A percentile compares a stretch with the other conserved stretches of the same genome.
Evolutionary conservation across 345 rosid genomes (phyloP).

Genomic region (Eucalyptus decipiens): DNA sequence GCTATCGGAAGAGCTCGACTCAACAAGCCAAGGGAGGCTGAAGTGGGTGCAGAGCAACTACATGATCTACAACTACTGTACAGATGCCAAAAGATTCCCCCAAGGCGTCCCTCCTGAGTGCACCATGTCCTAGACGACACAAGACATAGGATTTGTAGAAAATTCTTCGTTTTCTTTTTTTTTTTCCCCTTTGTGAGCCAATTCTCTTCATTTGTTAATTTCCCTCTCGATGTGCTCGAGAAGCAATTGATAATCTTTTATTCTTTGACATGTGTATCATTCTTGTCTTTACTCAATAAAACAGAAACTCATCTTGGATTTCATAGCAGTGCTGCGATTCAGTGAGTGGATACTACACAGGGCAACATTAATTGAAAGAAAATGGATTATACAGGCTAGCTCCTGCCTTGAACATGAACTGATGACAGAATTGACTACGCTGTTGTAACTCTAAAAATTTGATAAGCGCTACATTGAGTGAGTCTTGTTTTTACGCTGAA

Average conservation of each 20-base stretch:
- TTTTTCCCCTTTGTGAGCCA: not conserved
- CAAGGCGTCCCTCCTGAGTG: conserved; percentile 45
- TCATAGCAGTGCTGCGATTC: not conserved
- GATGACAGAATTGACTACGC: not conserved
- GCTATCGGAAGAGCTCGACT: conserved; percentile 21
- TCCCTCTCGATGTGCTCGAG: not conserved
- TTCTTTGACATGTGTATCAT: not conserved
- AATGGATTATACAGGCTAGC: not conserved
- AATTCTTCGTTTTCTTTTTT: not conserved
- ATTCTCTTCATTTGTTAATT: not conserved
- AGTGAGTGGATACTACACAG: not conserved
- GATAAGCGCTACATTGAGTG: not conserved
- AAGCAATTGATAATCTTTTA: not conserved
- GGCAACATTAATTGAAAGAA: not conserved
- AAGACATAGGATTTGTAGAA: not conserved
- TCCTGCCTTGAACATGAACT: not conserved
- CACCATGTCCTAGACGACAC: not conserved
- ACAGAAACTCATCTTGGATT: not conserved
- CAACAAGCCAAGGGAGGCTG: conserved; percentile 9
- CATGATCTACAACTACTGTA: conserved; percentile 50
- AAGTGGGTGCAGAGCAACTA: conserved; percentile 36
- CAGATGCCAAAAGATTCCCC: conserved; percentile 37
- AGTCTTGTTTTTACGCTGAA: not conserved
- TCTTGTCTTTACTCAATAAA: not conserved
- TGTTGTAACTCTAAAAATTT: not conserved